Conservation (phyloP, 495 filamentous ascomycete genomes). For the Halenospora varia region DNA sequence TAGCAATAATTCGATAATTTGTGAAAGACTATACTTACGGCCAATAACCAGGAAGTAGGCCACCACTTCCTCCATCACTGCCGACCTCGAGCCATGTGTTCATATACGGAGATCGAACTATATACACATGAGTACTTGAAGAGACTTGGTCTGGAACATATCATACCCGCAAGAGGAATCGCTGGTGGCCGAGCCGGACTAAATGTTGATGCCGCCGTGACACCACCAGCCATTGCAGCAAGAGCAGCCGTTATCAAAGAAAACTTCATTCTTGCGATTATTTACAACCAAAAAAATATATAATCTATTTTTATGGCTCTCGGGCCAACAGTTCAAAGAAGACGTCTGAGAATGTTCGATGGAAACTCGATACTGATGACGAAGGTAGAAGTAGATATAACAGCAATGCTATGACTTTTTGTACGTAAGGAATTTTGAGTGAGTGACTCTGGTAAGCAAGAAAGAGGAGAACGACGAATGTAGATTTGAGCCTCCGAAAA, state of each 20-base stretch:
- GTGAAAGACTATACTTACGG: constrained; percentile 45
- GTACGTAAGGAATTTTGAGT: too few relatives aligned
- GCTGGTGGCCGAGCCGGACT: constrained; percentile 60
- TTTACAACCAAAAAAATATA: too few relatives aligned
- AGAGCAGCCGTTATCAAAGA: neutral
- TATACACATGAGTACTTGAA: neutral
- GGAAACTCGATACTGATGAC: too few relatives aligned
- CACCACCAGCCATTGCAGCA: neutral
- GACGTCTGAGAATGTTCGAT: too few relatives aligned
- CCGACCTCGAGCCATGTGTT: constrained; percentile 72
- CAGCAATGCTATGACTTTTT: too few relatives aligned
- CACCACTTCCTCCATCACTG: constrained; percentile 68
- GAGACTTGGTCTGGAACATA: neutral
- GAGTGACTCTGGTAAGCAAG: too few relatives aligned
- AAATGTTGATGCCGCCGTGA: constrained; percentile 22
- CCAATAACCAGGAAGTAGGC: constrained; percentile 63
- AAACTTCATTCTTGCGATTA: neutral
- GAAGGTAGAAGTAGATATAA: too few relatives aligned
- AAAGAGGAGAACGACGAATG: neutral
- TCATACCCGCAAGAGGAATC: constrained; percentile 56
- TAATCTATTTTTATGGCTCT: too few relatives aligned
- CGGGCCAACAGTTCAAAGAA: too few relatives aligned
- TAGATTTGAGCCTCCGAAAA: neutral
- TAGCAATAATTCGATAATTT: constrained; percentile 15
- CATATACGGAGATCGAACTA: constrained; percentile 76